Conservation (phyloP, 129 eudicot genomes). For the Helianthus annuus region HanXRQr2.0-SUNRISE NC_035441.2:183441163-183441662, state of each 20-base stretch:
- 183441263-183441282: background rate
- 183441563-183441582: too few relatives aligned
- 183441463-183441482: conserved; percentile 34
- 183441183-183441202: background rate
- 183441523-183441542: conserved; percentile 22
- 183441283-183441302: background rate
- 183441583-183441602: too few relatives aligned
- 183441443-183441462: conserved; percentile 33
- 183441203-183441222: conserved; percentile 18
- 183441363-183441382: conserved; percentile 72
- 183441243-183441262: background rate
- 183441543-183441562: too few relatives aligned
- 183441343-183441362: conserved; percentile 89
- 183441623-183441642: too few relatives aligned
- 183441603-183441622: too few relatives aligned
- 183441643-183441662: too few relatives aligned
- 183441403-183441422: conserved; percentile 24
- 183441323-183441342: conserved; percentile 61
- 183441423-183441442: conserved; percentile 17
- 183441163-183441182: background rate
- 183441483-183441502: conserved; percentile 16
- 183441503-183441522: conserved; percentile 22
- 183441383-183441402: conserved; percentile 58
- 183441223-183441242: conserved; percentile 43
- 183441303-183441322: conserved; percentile 79